These are phyloP conservation scores for Citrus reticulata DNA, from an alignment of 345 rosid genomes.

Conservation along the genomic window DNA sequence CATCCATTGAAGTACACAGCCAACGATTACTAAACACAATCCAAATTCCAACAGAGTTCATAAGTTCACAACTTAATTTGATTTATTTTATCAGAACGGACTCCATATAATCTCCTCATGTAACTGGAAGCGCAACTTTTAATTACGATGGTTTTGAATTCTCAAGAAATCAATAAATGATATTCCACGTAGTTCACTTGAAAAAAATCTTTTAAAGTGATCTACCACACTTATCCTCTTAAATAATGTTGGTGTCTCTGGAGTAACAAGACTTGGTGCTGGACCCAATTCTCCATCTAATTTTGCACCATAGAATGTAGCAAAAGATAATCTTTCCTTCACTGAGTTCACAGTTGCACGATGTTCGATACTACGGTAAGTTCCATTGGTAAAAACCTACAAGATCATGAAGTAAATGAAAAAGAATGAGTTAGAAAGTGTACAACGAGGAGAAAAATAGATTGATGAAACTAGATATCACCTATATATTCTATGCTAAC, in stretches of 20 bases:
- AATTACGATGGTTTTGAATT: neutral
- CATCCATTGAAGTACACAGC: no score
- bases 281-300: neutral
- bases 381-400: constrained; percentile 22
- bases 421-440: no score
- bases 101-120: no score
- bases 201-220: constrained; percentile 9
- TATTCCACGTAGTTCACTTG: constrained; percentile 10
- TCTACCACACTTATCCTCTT: constrained; percentile 4
- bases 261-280: neutral
- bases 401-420: neutral
- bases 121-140: neutral
- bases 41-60: no score
- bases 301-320: neutral
- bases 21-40: no score
- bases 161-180: constrained; percentile 22
- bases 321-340: constrained; percentile 10
- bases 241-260: constrained; percentile 12
- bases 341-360: constrained; percentile 10
- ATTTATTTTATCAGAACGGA: no score
- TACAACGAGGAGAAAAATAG: no score
- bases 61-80: no score
- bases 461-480: no score
- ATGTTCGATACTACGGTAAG: constrained; percentile 21
- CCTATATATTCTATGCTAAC: no score